These are phyloP conservation scores for Phytophthora cryptogea DNA, from an alignment of 352 stramenopile species.

Conservation along the genomic window DNA sequence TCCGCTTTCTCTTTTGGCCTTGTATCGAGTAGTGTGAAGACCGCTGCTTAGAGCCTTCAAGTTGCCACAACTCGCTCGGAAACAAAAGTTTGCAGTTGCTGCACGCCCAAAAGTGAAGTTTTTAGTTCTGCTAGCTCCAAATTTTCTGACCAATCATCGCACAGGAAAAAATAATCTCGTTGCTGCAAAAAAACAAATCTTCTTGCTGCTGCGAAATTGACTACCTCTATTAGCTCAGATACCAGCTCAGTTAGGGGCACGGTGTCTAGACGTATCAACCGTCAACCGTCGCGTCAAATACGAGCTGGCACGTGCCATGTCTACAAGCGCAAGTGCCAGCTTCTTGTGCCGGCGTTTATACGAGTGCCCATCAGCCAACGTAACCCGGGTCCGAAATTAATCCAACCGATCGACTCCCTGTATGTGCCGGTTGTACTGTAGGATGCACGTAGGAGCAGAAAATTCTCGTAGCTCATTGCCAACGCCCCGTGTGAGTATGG, in stretches of 20 bases:
- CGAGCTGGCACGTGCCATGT: conserved; percentile 6
- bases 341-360: conserved; percentile 40
- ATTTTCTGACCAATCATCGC: too few relatives aligned
- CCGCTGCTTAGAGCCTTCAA: too few relatives aligned
- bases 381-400: conserved; percentile 30
- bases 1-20: too few relatives aligned
- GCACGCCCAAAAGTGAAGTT: too few relatives aligned
- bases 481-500: neutral
- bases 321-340: conserved; percentile 19
- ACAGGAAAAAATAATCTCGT: too few relatives aligned
- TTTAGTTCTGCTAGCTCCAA: too few relatives aligned
- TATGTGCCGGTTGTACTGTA: conserved; percentile 37
- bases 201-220: too few relatives aligned
- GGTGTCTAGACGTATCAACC: neutral
- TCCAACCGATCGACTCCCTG: conserved; percentile 36
- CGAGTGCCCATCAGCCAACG: conserved; percentile 27
- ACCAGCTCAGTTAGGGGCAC: conserved; percentile 4
- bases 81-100: too few relatives aligned
- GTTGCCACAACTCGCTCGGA: too few relatives aligned
- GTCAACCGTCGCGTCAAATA: conserved; percentile 3
- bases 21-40: too few relatives aligned
- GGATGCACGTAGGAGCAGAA: conserved; percentile 21
- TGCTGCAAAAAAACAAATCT: too few relatives aligned
- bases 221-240: conserved; percentile 1
- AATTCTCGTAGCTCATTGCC: conserved; percentile 10